A percentile compares a stretch with the other conserved stretches of the same genome.
Evolutionary conservation across 805 yeast genomes (phyloP).

Genomic region (Scheffersomyces stipitis): DNA sequence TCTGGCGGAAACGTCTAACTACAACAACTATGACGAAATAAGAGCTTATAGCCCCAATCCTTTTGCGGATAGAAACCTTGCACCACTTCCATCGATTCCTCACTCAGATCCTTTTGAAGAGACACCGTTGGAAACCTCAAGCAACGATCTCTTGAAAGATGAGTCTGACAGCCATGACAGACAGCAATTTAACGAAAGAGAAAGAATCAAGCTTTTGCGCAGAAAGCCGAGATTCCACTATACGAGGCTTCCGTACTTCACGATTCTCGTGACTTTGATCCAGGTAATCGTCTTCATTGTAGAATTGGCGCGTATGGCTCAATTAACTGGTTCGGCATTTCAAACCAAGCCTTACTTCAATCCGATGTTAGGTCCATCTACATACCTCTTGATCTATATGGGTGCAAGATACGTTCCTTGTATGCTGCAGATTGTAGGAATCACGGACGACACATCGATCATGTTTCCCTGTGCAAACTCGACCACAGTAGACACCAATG

Average conservation of each 20-base stretch:
- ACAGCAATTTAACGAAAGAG: constrained; percentile 7
- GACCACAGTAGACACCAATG: constrained; percentile 52
- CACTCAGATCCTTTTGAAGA: neutral
- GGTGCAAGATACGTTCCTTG: constrained; percentile 75
- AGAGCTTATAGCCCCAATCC: neutral
- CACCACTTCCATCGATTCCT: neutral
- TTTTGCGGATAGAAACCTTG: neutral
- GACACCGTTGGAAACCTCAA: constrained; percentile 9
- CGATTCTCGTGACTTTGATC: constrained; percentile 41
- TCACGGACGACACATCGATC: constrained; percentile 48
- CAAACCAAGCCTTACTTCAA: constrained; percentile 72
- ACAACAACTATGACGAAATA: no score
- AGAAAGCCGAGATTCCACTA: constrained; percentile 34
- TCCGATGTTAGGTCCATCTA: constrained; percentile 78
- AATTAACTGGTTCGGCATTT: constrained; percentile 60
- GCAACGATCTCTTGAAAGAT: neutral
- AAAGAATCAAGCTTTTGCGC: constrained; percentile 22
- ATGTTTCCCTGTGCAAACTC: constrained; percentile 70
- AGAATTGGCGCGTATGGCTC: constrained; percentile 58
- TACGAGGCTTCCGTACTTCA: constrained; percentile 39
- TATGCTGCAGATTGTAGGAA: constrained; percentile 52
- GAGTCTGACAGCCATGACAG: neutral
- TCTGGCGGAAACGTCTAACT: no score
- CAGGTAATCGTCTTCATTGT: constrained; percentile 60
- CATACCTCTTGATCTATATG: constrained; percentile 62